Conservation (phyloP, 371 early-diverging fungal species). For the Mucor velutinosus region DNA sequence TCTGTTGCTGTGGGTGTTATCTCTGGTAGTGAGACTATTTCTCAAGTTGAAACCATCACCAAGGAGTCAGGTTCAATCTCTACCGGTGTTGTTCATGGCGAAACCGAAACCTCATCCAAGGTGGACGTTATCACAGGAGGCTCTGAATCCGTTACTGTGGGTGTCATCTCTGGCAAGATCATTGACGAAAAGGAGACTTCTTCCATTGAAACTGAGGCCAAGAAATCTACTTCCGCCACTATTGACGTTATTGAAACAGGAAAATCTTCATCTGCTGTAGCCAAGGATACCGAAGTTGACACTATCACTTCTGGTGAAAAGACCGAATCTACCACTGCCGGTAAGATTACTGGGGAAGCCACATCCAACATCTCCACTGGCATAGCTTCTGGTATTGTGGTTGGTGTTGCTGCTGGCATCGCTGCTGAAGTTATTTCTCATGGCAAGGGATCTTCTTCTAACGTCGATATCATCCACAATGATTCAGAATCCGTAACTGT, state of each 20-base stretch:
- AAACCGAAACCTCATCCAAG: neutral
- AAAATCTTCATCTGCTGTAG: neutral
- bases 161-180: neutral
- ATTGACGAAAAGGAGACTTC: conserved; percentile 10
- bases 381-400: conserved; percentile 3
- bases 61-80: neutral
- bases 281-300: neutral
- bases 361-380: neutral
- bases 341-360: neutral
- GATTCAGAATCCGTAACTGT: neutral
- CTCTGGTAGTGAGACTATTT: neutral
- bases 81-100: conserved; percentile 5
- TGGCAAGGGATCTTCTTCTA: neutral
- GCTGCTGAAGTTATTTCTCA: neutral
- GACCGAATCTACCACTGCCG: neutral
- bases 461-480: neutral
- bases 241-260: neutral
- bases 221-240: neutral
- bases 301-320: neutral
- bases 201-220: neutral
- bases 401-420: neutral
- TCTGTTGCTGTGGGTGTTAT: neutral
- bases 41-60: neutral
- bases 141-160: neutral
- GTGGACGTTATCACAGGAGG: neutral